These are phyloP conservation scores for Apiospora hydei DNA, from an alignment of 2,329 filamentous ascomycete species.

Conservation along the genomic window DNA sequence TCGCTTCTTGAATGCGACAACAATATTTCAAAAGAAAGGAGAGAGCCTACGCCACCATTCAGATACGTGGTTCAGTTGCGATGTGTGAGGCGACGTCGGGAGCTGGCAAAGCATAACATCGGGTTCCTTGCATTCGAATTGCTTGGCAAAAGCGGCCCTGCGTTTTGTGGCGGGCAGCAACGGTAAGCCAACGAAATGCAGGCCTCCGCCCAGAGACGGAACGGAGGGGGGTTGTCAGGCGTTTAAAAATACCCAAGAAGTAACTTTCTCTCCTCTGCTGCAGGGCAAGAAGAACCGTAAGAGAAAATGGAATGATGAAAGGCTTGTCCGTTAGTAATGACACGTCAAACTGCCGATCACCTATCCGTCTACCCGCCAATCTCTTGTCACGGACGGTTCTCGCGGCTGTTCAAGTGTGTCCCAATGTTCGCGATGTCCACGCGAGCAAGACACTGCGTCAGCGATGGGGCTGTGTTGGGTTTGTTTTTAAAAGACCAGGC, in stretches of 20 bases:
- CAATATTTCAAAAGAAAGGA: not conserved
- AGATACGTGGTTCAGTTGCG: conserved; percentile 9
- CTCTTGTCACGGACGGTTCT: not conserved
- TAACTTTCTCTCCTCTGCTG: not conserved
- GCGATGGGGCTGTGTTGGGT: conserved; percentile 12
- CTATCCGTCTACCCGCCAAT: not conserved
- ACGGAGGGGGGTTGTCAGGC: conserved; percentile 11
- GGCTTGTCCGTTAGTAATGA: conserved; percentile 6
- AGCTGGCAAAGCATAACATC: conserved; percentile 8
- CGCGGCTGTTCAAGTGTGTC: not conserved
- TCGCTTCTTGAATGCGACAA: not conserved
- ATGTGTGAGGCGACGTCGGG: conserved; percentile 9
- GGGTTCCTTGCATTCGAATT: conserved; percentile 15
- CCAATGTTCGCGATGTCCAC: conserved; percentile 12
- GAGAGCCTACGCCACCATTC: not conserved
- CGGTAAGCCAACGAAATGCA: conserved; percentile 14
- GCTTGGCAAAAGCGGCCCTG: conserved; percentile 15
- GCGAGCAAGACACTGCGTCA: conserved; percentile 9
- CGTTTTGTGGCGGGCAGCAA: conserved; percentile 6
- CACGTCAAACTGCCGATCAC: conserved; percentile 14
- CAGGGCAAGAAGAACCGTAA: not conserved
- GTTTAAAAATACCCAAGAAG: not conserved
- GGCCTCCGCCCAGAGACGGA: conserved; percentile 8
- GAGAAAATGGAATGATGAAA: not conserved
- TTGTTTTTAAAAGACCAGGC: not conserved